Percentiles rank a stretch among this genome's conserved stretches.
phyloP scores from a whole-genome alignment of 129 eudicot genomes.

The Saposhnikovia divaricata region DNA sequence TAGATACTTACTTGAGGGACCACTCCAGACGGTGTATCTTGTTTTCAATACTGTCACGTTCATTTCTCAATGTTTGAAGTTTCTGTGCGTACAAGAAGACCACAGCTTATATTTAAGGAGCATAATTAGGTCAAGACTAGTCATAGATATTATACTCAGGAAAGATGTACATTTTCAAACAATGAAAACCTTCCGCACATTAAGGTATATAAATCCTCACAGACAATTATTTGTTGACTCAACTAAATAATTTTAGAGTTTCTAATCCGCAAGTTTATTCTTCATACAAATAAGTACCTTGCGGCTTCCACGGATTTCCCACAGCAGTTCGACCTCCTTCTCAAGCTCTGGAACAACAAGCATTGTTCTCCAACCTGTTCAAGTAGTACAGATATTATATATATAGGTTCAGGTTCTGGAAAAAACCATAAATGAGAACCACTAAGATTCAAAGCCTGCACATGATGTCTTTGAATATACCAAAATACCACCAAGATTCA shows the following conservation, averaged over 20 bases:
- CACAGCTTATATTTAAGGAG: not conserved
- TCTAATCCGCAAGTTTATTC: not conserved
- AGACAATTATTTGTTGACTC: not conserved
- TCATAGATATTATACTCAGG: not conserved
- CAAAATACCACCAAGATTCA: not conserved
- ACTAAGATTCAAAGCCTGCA: not conserved
- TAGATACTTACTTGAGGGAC: conserved; percentile 58
- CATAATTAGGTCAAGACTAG: not conserved
- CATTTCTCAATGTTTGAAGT: conserved; percentile 61
- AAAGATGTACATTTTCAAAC: not conserved
- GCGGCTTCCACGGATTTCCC: conserved; percentile 63
- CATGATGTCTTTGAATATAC: not conserved
- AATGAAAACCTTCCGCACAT: not conserved
- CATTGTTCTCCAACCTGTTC: conserved; percentile 98
- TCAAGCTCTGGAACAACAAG: conserved; percentile 99
- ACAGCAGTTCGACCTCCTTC: conserved; percentile 80
- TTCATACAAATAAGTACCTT: conserved; percentile 44
- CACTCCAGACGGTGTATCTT: conserved; percentile 76
- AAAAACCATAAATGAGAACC: not conserved
- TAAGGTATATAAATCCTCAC: not conserved
- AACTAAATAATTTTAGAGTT: not conserved
- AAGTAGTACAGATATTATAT: conserved; percentile 7
- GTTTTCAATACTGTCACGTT: conserved; percentile 78
- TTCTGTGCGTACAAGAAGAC: conserved; percentile 34
- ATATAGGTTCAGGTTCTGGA: not conserved